Evolutionary conservation across 257 asterid genomes (phyloP).

Genomic region (Lantana camara): DNA sequence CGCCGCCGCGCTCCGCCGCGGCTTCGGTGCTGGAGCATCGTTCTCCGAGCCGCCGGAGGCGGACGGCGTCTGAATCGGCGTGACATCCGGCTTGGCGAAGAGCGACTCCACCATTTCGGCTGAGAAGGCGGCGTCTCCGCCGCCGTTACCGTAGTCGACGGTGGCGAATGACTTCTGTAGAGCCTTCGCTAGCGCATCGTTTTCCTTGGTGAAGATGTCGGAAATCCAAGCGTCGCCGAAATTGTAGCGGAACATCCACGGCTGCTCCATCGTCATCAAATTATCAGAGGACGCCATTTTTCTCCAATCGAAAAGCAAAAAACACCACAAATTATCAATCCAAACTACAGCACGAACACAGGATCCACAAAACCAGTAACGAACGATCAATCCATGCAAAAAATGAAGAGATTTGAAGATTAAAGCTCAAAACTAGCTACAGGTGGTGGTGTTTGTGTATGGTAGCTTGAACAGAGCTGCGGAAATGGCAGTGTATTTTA

Average conservation of each 20-base stretch:
- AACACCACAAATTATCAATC: background rate
- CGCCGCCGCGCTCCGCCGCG: constrained; percentile 26
- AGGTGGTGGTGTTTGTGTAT: background rate
- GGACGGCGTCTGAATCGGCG: constrained; percentile 47
- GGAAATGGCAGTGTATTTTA: background rate
- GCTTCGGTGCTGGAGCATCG: constrained; percentile 45
- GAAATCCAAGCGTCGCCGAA: constrained; percentile 66
- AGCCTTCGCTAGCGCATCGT: constrained; percentile 59
- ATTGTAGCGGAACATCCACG: constrained; percentile 58
- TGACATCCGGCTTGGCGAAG: constrained; percentile 30
- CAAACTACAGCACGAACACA: background rate
- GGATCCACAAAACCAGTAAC: background rate
- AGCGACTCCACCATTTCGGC: constrained; percentile 42
- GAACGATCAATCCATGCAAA: background rate
- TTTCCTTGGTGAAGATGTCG: constrained; percentile 52
- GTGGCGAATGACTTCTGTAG: constrained; percentile 53
- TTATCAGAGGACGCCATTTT: constrained; percentile 68
- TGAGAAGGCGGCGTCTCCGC: constrained; percentile 42
- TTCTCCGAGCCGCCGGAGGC: constrained; percentile 67
- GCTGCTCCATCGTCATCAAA: constrained; percentile 52
- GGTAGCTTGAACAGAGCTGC: background rate
- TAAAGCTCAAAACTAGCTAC: background rate
- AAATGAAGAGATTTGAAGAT: background rate
- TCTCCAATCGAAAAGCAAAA: background rate
- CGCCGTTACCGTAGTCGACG: constrained; percentile 29